These are phyloP conservation scores for Fomitopsis serialis DNA, from an alignment of 768 basidiomycete genomes.

Conservation along the genomic window DNA sequence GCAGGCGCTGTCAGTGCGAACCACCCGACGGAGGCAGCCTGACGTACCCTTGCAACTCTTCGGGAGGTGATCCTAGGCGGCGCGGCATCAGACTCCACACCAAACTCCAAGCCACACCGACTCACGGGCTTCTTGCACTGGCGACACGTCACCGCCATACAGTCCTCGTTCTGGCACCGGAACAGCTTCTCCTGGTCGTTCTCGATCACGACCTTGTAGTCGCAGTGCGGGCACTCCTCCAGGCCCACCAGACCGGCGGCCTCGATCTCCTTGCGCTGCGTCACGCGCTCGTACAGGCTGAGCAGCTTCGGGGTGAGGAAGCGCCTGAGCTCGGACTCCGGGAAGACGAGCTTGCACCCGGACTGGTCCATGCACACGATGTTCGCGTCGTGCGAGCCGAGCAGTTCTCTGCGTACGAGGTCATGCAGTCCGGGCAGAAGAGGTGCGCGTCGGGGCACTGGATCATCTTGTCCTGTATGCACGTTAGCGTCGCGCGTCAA, in stretches of 20 bases:
- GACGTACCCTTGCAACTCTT: slow-evolving; percentile 68
- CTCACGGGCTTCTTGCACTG: slow-evolving; percentile 68
- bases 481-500: not conserved
- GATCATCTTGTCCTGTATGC: slow-evolving; percentile 69
- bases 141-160: slow-evolving; percentile 74
- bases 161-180: slow-evolving; percentile 54
- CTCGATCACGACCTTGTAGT: slow-evolving; percentile 68
- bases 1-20: not conserved
- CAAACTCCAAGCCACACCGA: slow-evolving; percentile 4
- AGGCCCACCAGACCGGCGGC: slow-evolving; percentile 73
- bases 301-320: slow-evolving; percentile 64
- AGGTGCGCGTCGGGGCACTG: slow-evolving; percentile 89
- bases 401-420: slow-evolving; percentile 57
- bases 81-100: not conserved
- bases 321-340: slow-evolving; percentile 61
- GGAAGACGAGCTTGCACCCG: slow-evolving; percentile 64
- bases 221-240: slow-evolving; percentile 90
- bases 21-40: not conserved
- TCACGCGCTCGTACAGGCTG: slow-evolving; percentile 65
- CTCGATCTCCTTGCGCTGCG: slow-evolving; percentile 75
- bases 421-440: slow-evolving; percentile 75
- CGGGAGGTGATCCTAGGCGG: slow-evolving; percentile 66
- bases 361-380: slow-evolving; percentile 82
- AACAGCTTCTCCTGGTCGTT: slow-evolving; percentile 34
- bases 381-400: slow-evolving; percentile 56